Conservation (phyloP, 306 rosid species). For the Cucurbita ficifolia region DNA sequence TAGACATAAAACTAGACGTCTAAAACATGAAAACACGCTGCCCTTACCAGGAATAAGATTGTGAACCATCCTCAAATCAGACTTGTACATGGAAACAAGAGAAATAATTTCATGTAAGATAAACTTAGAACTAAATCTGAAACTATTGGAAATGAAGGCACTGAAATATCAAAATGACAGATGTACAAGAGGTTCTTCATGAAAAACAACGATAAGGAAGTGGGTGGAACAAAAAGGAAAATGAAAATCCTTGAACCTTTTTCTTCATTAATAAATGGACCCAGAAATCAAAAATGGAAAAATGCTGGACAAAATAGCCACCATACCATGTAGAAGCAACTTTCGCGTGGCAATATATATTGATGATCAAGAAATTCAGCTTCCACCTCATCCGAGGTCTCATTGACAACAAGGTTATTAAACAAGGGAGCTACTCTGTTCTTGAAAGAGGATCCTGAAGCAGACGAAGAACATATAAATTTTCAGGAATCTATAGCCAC, state of each 20-base stretch:
- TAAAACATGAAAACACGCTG: constrained; percentile 9
- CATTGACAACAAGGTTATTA: constrained; percentile 59
- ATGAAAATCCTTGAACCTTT: not conserved
- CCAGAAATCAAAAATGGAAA: not conserved
- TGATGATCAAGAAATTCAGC: constrained; percentile 43
- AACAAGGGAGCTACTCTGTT: constrained; percentile 35
- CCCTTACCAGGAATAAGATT: constrained; percentile 84
- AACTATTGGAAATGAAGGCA: not conserved
- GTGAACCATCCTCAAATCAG: constrained; percentile 84
- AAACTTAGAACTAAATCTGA: constrained; percentile 9
- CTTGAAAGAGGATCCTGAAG: constrained; percentile 26
- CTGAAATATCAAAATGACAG: not conserved
- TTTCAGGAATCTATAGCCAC: not conserved
- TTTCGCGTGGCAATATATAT: constrained; percentile 50
- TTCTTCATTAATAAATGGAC: not conserved
- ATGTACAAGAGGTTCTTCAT: not conserved
- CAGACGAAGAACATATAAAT: constrained; percentile 7
- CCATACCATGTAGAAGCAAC: constrained; percentile 85
- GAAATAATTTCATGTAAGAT: constrained; percentile 28
- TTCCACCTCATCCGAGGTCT: constrained; percentile 45
- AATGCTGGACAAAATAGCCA: not conserved
- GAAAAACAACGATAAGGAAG: not conserved
- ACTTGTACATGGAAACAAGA: constrained; percentile 62
- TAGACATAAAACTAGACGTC: not conserved
- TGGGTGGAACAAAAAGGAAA: too few species aligned